A percentile compares a stretch with the other conserved stretches of the same genome.
These are phyloP conservation scores for Aaosphaeria pasadenensis DNA, from an alignment of 2,329 filamentous ascomycete species.

Conservation along the genomic window DNA sequence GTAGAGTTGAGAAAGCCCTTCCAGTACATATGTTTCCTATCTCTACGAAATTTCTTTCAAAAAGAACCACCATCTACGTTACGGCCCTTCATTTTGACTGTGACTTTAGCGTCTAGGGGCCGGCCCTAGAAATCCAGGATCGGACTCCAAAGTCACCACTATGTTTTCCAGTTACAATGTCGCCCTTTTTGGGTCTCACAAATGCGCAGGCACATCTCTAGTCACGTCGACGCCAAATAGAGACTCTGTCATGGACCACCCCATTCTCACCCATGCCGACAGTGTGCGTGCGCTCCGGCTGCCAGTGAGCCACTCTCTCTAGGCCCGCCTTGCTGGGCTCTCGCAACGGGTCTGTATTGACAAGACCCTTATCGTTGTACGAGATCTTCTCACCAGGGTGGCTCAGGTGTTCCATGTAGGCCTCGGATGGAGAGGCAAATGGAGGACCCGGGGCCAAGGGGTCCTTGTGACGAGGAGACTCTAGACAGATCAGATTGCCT, in stretches of 20 bases:
- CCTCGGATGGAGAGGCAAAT: constrained; percentile 64
- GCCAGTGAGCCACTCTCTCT: constrained; percentile 51
- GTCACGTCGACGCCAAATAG: constrained; percentile 39
- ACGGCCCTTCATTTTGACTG: too few species aligned
- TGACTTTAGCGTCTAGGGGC: too few species aligned
- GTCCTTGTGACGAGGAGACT: constrained; percentile 74
- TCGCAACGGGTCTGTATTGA: constrained; percentile 45
- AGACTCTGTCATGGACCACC: constrained; percentile 49
- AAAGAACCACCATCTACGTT: too few species aligned
- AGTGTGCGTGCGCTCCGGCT: constrained; percentile 55
- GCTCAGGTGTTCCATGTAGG: constrained; percentile 70
- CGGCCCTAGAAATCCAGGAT: too few species aligned
- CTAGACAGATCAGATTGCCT: constrained; percentile 62
- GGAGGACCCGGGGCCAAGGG: constrained; percentile 67
- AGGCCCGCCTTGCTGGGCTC: constrained; percentile 39
- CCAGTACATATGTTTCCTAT: too few species aligned
- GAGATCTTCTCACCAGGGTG: constrained; percentile 65
- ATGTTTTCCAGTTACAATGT: too few species aligned
- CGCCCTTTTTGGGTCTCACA: too few species aligned
- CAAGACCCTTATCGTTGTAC: constrained; percentile 57
- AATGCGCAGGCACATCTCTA: too few species aligned
- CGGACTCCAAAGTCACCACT: too few species aligned
- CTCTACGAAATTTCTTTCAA: too few species aligned
- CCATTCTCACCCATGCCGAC: constrained; percentile 42
- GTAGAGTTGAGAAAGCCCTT: too few species aligned